Percentiles rank a stretch among this genome's conserved stretches.
Evolutionary conservation across 2,329 filamentous ascomycete species (phyloP).

Genomic region (Stenocarpella maydis): DNA sequence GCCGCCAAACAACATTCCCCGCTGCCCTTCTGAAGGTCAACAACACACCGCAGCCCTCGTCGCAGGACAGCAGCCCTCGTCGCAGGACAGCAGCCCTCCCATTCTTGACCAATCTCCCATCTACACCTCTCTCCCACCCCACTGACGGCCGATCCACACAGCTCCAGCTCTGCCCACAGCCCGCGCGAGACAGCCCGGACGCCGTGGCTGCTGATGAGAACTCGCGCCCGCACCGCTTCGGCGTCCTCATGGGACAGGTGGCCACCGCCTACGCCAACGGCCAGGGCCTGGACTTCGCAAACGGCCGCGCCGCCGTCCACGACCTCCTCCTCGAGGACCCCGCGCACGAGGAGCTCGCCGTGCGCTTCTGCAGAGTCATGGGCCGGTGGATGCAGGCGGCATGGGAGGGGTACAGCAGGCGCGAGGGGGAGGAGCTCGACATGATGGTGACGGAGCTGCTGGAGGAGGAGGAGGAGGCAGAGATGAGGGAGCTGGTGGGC

Average conservation of each 20-base stretch:
- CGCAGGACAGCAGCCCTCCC: too few species aligned
- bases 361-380: not conserved
- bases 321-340: not conserved
- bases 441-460: too few species aligned
- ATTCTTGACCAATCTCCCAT: too few species aligned
- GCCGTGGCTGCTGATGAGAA: not conserved
- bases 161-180: not conserved
- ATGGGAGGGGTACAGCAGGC: not conserved
- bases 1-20: not conserved
- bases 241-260: not conserved
- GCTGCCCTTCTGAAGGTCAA: not conserved
- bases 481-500: not conserved
- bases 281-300: not conserved
- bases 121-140: fast-evolving
- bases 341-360: not conserved
- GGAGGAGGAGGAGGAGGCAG: not conserved
- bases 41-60: fast-evolving
- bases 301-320: not conserved
- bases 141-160: not conserved
- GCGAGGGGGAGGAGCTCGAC: not conserved
- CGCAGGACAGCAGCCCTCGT: too few species aligned
- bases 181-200: too few species aligned
- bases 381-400: not conserved
- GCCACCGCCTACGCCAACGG: not conserved
- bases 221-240: not conserved